A percentile compares a stretch with the other conserved stretches of the same genome.
phyloP scores from a whole-genome alignment of 73 alveolate species.

The Urostyla sp. region DNA sequence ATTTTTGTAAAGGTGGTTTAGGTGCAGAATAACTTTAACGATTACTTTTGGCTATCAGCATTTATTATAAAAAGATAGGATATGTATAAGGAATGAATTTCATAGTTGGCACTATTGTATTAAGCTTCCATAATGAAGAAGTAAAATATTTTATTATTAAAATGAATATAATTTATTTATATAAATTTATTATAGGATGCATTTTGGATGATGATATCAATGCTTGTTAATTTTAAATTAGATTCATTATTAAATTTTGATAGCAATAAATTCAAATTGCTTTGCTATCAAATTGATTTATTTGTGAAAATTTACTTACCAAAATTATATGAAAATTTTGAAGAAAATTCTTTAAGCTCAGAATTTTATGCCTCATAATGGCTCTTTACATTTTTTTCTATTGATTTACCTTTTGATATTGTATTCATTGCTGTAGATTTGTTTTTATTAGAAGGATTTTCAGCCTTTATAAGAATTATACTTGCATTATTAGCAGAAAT shows the following conservation, averaged over 20 bases:
- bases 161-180: background rate
- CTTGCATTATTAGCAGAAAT: slow-evolving; percentile 31
- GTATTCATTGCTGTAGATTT: slow-evolving; percentile 42
- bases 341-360: slow-evolving; percentile 33
- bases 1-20: slow-evolving; percentile 32
- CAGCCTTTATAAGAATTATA: slow-evolving; percentile 47
- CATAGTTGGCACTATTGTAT: slow-evolving; percentile 54
- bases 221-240: slow-evolving; percentile 48
- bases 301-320: slow-evolving; percentile 59
- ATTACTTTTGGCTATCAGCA: slow-evolving; percentile 28
- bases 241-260: slow-evolving; percentile 46
- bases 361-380: slow-evolving; percentile 62
- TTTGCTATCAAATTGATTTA: slow-evolving; percentile 56
- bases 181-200: slow-evolving; percentile 29
- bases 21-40: slow-evolving; percentile 44
- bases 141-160: background rate
- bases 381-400: slow-evolving; percentile 60
- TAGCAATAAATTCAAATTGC: slow-evolving; percentile 13
- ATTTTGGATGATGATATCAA: slow-evolving; percentile 66
- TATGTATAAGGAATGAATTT: slow-evolving; percentile 74
- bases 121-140: slow-evolving; percentile 55
- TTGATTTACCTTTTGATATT: slow-evolving; percentile 41
- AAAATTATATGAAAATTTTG: slow-evolving; percentile 48
- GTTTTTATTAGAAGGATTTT: slow-evolving; percentile 50
- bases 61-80: slow-evolving; percentile 37